These are phyloP conservation scores for Sarcocystis neurona DNA, from an alignment of 169 alveolate genomes.

Conservation along the genomic window DNA sequence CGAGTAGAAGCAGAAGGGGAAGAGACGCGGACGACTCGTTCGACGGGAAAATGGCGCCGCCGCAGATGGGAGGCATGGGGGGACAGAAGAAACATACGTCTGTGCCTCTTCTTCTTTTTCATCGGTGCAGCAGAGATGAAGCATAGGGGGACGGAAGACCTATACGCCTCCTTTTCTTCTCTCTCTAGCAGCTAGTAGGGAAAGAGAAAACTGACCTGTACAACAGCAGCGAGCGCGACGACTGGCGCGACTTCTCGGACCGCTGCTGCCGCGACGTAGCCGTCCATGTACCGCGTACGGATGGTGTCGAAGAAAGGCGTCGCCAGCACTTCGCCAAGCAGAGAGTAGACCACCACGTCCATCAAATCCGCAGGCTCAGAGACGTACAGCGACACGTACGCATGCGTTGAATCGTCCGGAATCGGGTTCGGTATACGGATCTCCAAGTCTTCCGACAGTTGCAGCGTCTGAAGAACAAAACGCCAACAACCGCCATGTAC, in stretches of 20 bases:
- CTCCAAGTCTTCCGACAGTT: constrained; percentile 57
- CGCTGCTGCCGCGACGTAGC: constrained; percentile 60
- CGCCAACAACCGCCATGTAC: not conserved
- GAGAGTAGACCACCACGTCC: constrained; percentile 35
- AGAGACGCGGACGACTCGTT: too few species aligned
- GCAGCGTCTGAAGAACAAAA: constrained; percentile 22
- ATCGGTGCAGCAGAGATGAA: not conserved
- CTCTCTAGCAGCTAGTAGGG: not conserved
- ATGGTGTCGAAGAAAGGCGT: constrained; percentile 61
- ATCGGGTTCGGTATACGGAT: constrained; percentile 48
- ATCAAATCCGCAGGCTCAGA: constrained; percentile 26
- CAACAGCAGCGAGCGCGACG: constrained; percentile 48
- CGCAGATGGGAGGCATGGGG: not conserved
- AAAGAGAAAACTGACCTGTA: constrained; percentile 42
- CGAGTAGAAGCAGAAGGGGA: too few species aligned
- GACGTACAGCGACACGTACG: constrained; percentile 48
- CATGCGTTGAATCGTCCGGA: constrained; percentile 50
- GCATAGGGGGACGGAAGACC: not conserved
- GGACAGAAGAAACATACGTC: not conserved
- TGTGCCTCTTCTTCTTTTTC: not conserved
- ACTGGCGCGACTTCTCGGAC: constrained; percentile 57
- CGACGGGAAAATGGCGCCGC: not conserved
- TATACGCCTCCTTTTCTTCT: not conserved
- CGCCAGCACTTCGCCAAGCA: constrained; percentile 42
- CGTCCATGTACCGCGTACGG: constrained; percentile 64